Conservation (phyloP, 1,139 yeast genomes). For the Geotrichum bryndzae region DNA sequence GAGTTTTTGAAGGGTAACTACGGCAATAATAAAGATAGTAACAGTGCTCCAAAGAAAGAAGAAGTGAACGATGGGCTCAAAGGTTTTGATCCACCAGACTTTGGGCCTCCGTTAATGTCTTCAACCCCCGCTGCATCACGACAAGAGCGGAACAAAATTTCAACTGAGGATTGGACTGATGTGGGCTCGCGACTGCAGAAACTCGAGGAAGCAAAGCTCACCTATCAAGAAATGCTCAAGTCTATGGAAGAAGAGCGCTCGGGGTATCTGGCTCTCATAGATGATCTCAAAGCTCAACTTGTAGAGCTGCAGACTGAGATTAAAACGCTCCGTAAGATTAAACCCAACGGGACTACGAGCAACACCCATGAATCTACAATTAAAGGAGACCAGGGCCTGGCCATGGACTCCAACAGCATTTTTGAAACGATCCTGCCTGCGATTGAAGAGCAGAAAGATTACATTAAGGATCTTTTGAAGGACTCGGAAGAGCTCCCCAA, state of each 20-base stretch:
- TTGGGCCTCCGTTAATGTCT: constrained; percentile 4
- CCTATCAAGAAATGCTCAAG: constrained; percentile 9
- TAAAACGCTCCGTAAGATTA: background rate
- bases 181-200: constrained; percentile 6
- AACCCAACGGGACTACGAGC: background rate
- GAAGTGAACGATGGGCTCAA: background rate
- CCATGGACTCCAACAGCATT: constrained; percentile 8
- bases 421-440: constrained; percentile 12
- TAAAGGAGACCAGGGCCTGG: too few species aligned
- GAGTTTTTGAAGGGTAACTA: constrained; percentile 2
- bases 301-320: constrained; percentile 9
- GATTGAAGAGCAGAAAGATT: constrained; percentile 14
- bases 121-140: background rate
- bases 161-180: constrained; percentile 9
- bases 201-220: constrained; percentile 9
- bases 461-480: constrained; percentile 10
- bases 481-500: background rate
- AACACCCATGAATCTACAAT: background rate
- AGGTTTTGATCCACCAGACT: background rate
- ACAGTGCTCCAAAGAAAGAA: background rate
- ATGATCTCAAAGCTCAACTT: constrained; percentile 10
- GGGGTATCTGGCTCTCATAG: constrained; percentile 5
- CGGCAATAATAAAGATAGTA: background rate
- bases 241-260: constrained; percentile 13
- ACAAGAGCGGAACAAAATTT: background rate